Evolutionary conservation across 164 flowering plant genomes (phyloP), one percentile per base, ranked within the genome.

Genomic region (Amborella trichopoda): DNA sequence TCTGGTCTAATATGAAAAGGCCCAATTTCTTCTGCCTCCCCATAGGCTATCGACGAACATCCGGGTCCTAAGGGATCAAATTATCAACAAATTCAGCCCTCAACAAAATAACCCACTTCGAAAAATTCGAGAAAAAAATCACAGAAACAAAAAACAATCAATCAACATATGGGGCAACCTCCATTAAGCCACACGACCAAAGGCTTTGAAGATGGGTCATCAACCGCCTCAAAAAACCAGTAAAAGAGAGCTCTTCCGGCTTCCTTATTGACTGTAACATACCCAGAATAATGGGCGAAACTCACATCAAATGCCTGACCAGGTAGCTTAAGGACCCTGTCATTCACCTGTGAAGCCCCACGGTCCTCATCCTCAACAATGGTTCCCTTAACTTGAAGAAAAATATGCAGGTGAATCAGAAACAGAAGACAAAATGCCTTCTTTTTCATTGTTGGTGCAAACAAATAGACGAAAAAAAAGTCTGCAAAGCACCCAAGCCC

Each of bases 181-280:
- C 97, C 97, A 64, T 90, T 83, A 26, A 85, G 84, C 95, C 97
- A 86, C 42, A 90, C 80, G 56, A 86, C 54, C 36, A 90, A 67
- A 44, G 97, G 97, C 70, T 83, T 90, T 14, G 94, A 75, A 54
- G 67, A 64, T 51, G 97, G 78, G 37, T 77, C 81, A 9, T 85
- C 78, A 26, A 26, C 75, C 55, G 97, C 94, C 54, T 90, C 91
- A 59, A 83, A 41, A 53, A 85, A 72, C 97, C 95, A 90, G 46
- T 90, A 90, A 58, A 90, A 90, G 17, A 86, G 68, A 6, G 81
- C 63, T 66, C 94, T 81, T 46, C 83, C 95, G 27, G 73, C 56
- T 6, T 55, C 58, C 47, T 90, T 64, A 46, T 83, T 76, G 40
- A 83, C 95, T 3, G 77, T 69, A 13, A 86, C 71, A 63, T 77